Evolutionary conservation across 805 yeast species (phyloP), one percentile per base, ranked within the genome.

Genomic region (Komagataella populi): DNA sequence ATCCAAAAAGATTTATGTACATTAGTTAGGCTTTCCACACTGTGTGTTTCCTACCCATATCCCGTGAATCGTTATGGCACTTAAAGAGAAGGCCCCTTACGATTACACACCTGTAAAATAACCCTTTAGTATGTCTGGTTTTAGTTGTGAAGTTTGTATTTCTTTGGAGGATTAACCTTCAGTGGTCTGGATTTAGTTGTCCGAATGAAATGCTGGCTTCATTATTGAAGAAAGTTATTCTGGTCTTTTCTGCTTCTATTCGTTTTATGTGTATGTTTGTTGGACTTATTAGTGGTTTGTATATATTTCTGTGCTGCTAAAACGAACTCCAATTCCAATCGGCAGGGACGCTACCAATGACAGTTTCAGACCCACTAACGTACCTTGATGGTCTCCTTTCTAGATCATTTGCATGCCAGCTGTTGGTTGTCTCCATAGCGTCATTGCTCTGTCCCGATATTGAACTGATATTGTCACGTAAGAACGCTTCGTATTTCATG

Each of bases 301-400:
- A 30, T 10, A 30, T 30, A 30, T 45, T 45, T 23, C 20, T 45
- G 47, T 45, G 22, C 6, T 22, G 22, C 12, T 56, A 67, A 48
- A 68, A 68, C 0, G 71, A 66, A 50, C 70, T 65, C 72, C 72
- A 68, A 50, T 67, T 66, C 71, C 71, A 68, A 51, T 68, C 70
- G 4, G 63, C 65, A 5, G 70, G 71, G 49, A 66, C 54, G 24
- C 58, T 52, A n/a, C 55, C 57, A 17, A 48, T 44, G 5, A 39
- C 16, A 23, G 39, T 48, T 18, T 47, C 48, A 18, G 23, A 23
- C 8, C 45, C 44, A 23, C 44, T 22, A 12, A 43, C 18, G 24
- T 48, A 17, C 23, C 45, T 8, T 12, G 44, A 8, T 22, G 23
- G 46, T n/a, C 39, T 17, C 22, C 44, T 14, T 22, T 44, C 23